Evolutionary conservation across 2,329 filamentous ascomycete genomes (phyloP).

Genomic region (Neocatenulostroma microsporum): DNA sequence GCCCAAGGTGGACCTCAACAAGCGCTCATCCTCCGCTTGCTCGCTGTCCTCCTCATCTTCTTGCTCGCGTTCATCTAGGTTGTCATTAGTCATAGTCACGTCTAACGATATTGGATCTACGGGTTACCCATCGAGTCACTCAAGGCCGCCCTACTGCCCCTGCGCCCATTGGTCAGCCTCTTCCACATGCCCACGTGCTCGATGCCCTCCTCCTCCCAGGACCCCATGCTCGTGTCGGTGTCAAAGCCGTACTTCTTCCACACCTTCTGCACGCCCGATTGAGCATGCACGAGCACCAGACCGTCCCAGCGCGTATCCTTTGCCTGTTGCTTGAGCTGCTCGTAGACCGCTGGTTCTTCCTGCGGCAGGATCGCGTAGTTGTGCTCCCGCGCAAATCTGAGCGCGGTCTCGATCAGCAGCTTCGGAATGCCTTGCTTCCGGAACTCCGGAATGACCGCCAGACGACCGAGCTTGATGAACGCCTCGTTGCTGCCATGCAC

Average conservation of each 20-base stretch:
- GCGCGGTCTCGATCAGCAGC: constrained; percentile 57
- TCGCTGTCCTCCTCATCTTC: too few relatives aligned
- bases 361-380: constrained; percentile 39
- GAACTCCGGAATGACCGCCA: constrained; percentile 55
- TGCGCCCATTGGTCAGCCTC: constrained; percentile 31
- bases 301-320: constrained; percentile 65
- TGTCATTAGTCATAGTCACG: too few relatives aligned
- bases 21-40: too few relatives aligned
- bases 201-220: constrained; percentile 78
- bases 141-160: constrained; percentile 19
- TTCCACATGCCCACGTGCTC: constrained; percentile 79
- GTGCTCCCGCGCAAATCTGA: constrained; percentile 61
- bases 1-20: too few relatives aligned
- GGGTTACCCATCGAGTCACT: too few relatives aligned
- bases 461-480: constrained; percentile 72
- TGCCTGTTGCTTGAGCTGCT: constrained; percentile 26
- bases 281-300: constrained; percentile 71
- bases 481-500: constrained; percentile 58
- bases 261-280: constrained; percentile 54
- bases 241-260: constrained; percentile 69
- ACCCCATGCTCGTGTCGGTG: constrained; percentile 63
- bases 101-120: too few relatives aligned
- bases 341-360: constrained; percentile 22
- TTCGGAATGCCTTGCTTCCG: constrained; percentile 51
- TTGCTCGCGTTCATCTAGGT: too few relatives aligned